A percentile compares a stretch with the other conserved stretches of the same genome.
Conservation (phyloP, 2,329 filamentous ascomycete genomes). For the Trichophyton mentagrophytes region DNA sequence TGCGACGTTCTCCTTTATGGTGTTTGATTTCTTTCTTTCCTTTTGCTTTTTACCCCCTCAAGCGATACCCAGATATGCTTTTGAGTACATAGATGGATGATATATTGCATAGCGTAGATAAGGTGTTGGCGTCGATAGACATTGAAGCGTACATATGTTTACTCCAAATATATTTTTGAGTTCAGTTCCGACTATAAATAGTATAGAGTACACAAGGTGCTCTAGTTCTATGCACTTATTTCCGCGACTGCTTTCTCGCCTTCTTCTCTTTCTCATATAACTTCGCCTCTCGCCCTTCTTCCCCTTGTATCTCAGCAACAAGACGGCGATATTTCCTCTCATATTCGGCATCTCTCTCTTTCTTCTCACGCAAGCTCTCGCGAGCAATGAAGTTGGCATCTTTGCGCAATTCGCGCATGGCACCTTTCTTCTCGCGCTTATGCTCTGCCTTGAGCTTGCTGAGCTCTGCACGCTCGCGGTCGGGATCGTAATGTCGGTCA, state of each 20-base stretch:
- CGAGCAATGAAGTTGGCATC: constrained; percentile 87
- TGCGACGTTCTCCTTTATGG: not conserved
- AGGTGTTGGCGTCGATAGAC: not conserved
- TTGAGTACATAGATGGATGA: not conserved
- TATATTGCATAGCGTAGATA: not conserved
- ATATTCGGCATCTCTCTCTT: constrained; percentile 82
- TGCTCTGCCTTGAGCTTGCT: constrained; percentile 78
- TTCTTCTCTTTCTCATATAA: constrained; percentile 78
- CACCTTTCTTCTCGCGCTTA: constrained; percentile 91
- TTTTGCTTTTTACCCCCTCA: not conserved
- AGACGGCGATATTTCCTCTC: constrained; percentile 91
- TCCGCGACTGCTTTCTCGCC: constrained; percentile 43
- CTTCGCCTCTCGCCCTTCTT: constrained; percentile 79
- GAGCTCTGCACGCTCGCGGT: constrained; percentile 74
- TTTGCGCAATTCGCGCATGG: constrained; percentile 85
- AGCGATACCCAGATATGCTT: not conserved
- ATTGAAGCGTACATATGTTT: not conserved
- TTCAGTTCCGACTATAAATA: too few relatives aligned
- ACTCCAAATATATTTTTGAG: not conserved
- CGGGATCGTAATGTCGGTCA: constrained; percentile 91
- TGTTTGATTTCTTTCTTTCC: not conserved
- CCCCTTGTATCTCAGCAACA: constrained; percentile 87
- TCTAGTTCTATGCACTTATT: not conserved
- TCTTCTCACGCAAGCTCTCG: constrained; percentile 84
- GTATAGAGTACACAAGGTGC: not conserved